A percentile compares a stretch with the other conserved stretches of the same genome.
phyloP scores from a whole-genome alignment of 2,329 filamentous ascomycete genomes.

The Colletotrichum destructivum region DNA sequence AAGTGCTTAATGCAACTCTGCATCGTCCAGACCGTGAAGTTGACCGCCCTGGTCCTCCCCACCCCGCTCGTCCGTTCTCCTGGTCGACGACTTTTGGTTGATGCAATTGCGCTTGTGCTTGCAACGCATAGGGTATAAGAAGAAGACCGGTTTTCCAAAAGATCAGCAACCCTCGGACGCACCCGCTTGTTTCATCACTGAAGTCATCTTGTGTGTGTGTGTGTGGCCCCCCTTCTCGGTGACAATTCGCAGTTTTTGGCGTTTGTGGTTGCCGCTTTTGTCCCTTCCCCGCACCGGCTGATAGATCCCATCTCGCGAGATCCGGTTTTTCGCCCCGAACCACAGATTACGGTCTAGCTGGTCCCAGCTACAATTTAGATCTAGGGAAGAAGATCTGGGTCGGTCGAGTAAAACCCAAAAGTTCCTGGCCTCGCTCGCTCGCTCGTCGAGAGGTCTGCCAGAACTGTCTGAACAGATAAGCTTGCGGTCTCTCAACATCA shows the following conservation, averaged over 20 bases:
- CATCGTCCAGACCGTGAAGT: neutral
- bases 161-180: neutral
- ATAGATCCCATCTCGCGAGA: neutral
- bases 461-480: too few relatives aligned
- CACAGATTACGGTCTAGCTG: neutral
- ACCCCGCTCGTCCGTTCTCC: neutral
- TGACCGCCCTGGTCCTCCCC: neutral
- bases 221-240: too few relatives aligned
- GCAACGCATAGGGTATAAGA: neutral
- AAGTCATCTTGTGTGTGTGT: neutral
- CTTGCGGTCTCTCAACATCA: too few relatives aligned
- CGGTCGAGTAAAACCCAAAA: too few relatives aligned
- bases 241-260: neutral
- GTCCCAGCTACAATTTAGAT: neutral
- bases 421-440: too few relatives aligned
- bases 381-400: neutral
- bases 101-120: too few relatives aligned
- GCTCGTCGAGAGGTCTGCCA: too few relatives aligned
- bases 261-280: neutral
- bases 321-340: constrained; percentile 10
- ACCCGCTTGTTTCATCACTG: neutral
- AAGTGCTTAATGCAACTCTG: neutral
- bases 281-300: constrained; percentile 10
- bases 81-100: neutral
- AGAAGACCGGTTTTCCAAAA: too few relatives aligned